Base-by-base conservation (phyloP, 2,329 filamentous ascomycete genomes). In the Setomelanomma holmii region DNA sequence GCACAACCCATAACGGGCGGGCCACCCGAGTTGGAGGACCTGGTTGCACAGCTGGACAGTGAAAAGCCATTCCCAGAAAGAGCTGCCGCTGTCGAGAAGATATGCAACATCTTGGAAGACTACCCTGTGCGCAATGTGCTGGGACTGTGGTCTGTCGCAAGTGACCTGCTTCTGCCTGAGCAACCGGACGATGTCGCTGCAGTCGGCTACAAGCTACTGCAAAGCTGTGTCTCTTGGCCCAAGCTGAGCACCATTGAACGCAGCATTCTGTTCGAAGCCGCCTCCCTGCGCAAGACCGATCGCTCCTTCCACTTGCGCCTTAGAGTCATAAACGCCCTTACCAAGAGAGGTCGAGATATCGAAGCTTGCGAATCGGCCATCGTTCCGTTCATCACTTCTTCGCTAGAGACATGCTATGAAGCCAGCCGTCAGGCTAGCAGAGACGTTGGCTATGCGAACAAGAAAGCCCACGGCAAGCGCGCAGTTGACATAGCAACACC, bases 191-290 rank as follows among this genome's bases (percentile, higher is more conserved):
- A 75, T 4, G 71, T 71, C 7, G 67, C 67, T 11, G 60, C 67
- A 16, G 68, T 63, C 19, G 75, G 69, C 2, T 75, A 71, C 58
- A 66, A 53, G 46, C 66, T 77, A 1, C 67, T 77, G 33, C 59
- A 62, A 30, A 60, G 64, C 53, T 75, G 73, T 41, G 72, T 68
- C 3, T 60, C 67, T 11, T 58, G 71, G n/a, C 56, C 68, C 20
- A 65, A 72, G 23, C 58, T 77, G 41, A 67, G 64, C 5, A 53
- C 69, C 2, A 58, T 72, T 34, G 75, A 76, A 60, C 71, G 74
- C 57, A 70, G 61, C 46, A 58, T 72, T 56, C 73, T 76, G 61
- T 77, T 76, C 55, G 65, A 72, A 21, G 71, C 71, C 3, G 71
- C 72, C 3, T 63, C 60, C 11, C 49, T 64, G 30, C 66, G 63